Conservation (phyloP, 2,329 filamentous ascomycete genomes). For the Trichoderma harzianum region DNA sequence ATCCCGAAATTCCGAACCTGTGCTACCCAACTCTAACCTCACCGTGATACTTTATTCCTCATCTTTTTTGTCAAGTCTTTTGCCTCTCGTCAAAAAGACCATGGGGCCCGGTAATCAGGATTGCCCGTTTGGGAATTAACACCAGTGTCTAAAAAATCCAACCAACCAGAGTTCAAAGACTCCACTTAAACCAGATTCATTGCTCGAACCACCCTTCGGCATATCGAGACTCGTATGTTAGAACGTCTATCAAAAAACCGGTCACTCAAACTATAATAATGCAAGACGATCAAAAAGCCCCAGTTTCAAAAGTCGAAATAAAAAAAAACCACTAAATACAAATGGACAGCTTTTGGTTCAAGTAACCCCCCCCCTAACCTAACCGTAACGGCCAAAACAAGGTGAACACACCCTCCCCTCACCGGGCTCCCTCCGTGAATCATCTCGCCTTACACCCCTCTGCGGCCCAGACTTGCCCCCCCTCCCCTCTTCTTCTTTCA, state of each 20-base stretch:
- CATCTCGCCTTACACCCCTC: not conserved
- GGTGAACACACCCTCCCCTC: not conserved
- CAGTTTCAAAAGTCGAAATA: not conserved
- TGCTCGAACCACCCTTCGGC: not conserved
- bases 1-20: not conserved
- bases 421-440: not conserved
- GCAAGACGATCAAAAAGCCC: not conserved
- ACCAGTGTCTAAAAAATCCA: not conserved
- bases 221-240: not conserved
- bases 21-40: not conserved
- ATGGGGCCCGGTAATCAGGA: not conserved
- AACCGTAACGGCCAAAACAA: not conserved
- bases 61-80: not conserved
- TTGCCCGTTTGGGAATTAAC: not conserved
- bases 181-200: not conserved
- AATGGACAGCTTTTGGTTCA: not conserved
- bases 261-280: not conserved
- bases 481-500: not conserved
- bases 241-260: not conserved
- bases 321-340: not conserved
- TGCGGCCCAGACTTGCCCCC: too few relatives aligned
- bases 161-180: not conserved
- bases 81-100: not conserved
- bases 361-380: not conserved
- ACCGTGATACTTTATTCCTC: not conserved